Evolutionary conservation across 2,329 filamentous ascomycete species (phyloP), one percentile per base, ranked within the genome.

Genomic region (Nannizziopsis barbatae): DNA sequence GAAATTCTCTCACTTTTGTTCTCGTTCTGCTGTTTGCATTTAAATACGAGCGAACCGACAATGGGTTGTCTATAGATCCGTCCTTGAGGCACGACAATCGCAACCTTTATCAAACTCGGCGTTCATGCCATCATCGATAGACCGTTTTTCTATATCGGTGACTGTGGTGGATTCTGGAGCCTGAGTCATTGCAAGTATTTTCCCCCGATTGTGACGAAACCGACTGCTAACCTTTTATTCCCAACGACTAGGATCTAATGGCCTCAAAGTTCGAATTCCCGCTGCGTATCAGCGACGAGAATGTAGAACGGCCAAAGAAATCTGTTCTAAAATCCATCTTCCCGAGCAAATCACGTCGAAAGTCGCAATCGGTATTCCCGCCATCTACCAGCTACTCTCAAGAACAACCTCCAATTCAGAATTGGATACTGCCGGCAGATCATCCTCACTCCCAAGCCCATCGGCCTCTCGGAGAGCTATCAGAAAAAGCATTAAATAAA

Each of bases 301-400:
- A 57, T 51, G 61, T 60, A 48, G 52, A 56, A 14, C 59, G 61
- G 9, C 57, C 61, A 36, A 67, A 63, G 50, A 64, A 73, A 7
- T 71, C 70, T 33, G 66, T 72, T 38, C 65, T 80, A 52, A 74
- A 72, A 58, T 73, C 75, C 15, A 70, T 79, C 49, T 71, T 79
- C 55, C 65, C 68, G 15, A 64, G 73, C 44, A 75, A 71, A 59
- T 61, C 62, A 49, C 69, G 75, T 57, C 72, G 69, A 55, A 69
- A 71, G 44, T 69, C 70, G 51, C 68, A 69, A 39, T 72, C 69
- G 18, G 65, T 65, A 10, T 45, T 60, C 17, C 30, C 32, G 14
- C 53, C 48, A 42, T 52, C 30, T 39, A 22, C 36, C 49, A 20
- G 37, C 48, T 54, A 33, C 55, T 38, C 51, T 27, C 58, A 48